Conservation (phyloP, 2,329 filamentous ascomycete genomes). For the Sarocladium kiliense region DNA sequence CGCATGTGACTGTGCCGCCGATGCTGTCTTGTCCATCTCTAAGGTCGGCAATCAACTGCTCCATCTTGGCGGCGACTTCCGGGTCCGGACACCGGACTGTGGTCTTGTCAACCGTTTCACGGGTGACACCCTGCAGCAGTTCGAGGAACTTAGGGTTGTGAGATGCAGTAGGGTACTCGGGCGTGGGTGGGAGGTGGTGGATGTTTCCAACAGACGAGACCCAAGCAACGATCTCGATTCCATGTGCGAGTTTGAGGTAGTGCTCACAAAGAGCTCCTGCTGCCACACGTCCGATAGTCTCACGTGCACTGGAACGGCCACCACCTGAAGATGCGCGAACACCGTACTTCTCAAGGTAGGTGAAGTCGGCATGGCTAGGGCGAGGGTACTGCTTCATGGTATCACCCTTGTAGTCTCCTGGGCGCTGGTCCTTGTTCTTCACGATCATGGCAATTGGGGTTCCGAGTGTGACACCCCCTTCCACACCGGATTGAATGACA, state of each 20-base stretch:
- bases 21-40: conserved; percentile 80
- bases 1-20: conserved; percentile 90
- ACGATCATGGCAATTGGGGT: conserved; percentile 87
- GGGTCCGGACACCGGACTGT: conserved; percentile 81
- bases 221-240: conserved; percentile 87
- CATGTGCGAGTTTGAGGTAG: conserved; percentile 74
- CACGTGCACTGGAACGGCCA: conserved; percentile 83
- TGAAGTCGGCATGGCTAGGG: conserved; percentile 93
- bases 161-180: background rate
- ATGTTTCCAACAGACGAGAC: conserved; percentile 73
- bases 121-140: conserved; percentile 59
- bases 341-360: conserved; percentile 95
- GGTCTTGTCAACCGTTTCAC: conserved; percentile 73
- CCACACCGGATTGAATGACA: conserved; percentile 87
- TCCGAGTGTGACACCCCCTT: conserved; percentile 83
- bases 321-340: conserved; percentile 88
- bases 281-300: conserved; percentile 90
- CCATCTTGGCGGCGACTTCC: conserved; percentile 64
- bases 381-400: conserved; percentile 91
- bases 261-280: conserved; percentile 92
- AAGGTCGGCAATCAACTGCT: conserved; percentile 70
- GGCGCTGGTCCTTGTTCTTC: conserved; percentile 87
- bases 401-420: conserved; percentile 81
- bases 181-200: conserved; percentile 21
- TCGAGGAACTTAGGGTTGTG: conserved; percentile 7